Evolutionary conservation across 2,329 filamentous ascomycete species (phyloP).

Genomic region (Cryphonectria naterciae): DNA sequence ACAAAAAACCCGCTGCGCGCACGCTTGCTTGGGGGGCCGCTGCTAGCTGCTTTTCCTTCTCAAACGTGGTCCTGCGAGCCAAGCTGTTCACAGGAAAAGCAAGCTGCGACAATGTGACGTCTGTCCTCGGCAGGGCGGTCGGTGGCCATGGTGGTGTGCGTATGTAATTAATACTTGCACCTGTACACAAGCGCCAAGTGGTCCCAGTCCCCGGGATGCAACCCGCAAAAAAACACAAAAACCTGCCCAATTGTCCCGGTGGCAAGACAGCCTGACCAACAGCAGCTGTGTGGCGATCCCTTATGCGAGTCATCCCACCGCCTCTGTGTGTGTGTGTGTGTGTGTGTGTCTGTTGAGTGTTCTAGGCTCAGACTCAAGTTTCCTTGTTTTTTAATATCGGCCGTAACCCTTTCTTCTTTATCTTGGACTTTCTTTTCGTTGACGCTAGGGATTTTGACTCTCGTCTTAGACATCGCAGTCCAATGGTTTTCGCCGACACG

Average conservation of each 20-base stretch:
- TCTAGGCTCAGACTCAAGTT: background rate
- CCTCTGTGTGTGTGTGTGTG: no score
- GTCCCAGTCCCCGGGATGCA: background rate
- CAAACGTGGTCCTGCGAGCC: background rate
- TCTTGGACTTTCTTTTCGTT: background rate
- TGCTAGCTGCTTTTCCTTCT: background rate
- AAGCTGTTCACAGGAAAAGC: background rate
- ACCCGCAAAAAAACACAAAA: background rate
- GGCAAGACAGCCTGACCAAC: background rate
- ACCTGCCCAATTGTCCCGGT: background rate
- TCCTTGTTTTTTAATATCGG: background rate
- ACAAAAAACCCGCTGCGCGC: background rate
- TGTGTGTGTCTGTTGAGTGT: background rate
- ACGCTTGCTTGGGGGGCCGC: background rate
- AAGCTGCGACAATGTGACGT: background rate
- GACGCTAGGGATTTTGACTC: background rate
- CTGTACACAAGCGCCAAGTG: background rate
- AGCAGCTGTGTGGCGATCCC: background rate
- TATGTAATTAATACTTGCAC: background rate
- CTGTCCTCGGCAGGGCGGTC: background rate
- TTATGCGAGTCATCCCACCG: background rate
- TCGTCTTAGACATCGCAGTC: background rate
- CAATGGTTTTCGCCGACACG: no score
- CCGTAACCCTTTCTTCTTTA: background rate
- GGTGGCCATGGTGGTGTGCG: background rate